phyloP scores from a whole-genome alignment of 257 asterid species.

The Penstemon newberryi region DNA sequence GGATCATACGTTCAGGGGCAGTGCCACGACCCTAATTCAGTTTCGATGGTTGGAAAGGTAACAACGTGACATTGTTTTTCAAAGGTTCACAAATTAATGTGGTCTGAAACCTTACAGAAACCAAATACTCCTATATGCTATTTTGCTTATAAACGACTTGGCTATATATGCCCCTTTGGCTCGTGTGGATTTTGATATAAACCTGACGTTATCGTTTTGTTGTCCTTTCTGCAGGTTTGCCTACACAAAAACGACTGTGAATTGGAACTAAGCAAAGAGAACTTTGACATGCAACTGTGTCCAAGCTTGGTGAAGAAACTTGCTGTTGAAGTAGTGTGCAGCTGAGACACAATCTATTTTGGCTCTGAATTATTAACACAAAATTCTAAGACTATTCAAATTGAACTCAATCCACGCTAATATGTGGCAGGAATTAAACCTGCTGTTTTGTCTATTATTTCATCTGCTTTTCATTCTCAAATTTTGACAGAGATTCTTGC shows the following conservation, averaged over 20 bases:
- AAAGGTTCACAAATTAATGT: background rate
- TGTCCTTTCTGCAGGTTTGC: slow-evolving; percentile 50
- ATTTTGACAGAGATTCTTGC: too few relatives aligned
- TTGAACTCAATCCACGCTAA: too few relatives aligned
- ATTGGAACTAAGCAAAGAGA: slow-evolving; percentile 37
- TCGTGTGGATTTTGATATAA: background rate
- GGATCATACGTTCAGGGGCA: slow-evolving; percentile 55
- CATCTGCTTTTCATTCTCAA: too few relatives aligned
- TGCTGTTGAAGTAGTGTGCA: slow-evolving; percentile 62
- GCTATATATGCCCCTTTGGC: background rate
- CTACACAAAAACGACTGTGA: slow-evolving; percentile 50
- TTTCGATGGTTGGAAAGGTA: slow-evolving; percentile 51
- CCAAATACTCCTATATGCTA: too few relatives aligned
- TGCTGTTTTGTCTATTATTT: too few relatives aligned
- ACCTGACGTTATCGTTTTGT: background rate
- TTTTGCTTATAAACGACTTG: background rate
- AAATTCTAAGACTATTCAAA: background rate
- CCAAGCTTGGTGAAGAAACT: slow-evolving; percentile 44
- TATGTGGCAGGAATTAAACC: too few relatives aligned
- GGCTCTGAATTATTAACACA: background rate
- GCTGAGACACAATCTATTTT: slow-evolving; percentile 22
- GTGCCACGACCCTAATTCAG: slow-evolving; percentile 59
- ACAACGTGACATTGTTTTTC: background rate
- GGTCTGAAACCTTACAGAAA: too few relatives aligned
- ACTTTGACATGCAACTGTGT: slow-evolving; percentile 45